These are phyloP conservation scores for Populus euphratica DNA, from an alignment of 345 rosid species.

Conservation along the genomic window DNA sequence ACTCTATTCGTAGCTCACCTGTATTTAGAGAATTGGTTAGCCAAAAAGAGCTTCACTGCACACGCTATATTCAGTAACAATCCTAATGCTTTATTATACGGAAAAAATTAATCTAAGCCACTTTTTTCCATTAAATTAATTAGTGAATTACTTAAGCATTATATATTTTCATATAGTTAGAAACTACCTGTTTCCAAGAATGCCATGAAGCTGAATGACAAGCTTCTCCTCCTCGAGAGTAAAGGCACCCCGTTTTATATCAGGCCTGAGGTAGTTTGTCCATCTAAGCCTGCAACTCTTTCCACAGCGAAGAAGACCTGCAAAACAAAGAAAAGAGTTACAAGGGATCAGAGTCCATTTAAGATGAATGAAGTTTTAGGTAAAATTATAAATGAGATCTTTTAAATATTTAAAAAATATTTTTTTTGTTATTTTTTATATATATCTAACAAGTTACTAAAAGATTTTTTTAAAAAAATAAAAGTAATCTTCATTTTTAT, in stretches of 20 bases:
- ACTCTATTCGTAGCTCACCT: too few relatives aligned
- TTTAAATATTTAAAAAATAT: too few relatives aligned
- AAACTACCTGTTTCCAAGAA: conserved; percentile 89
- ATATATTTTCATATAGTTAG: neutral
- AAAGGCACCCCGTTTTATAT: conserved; percentile 90
- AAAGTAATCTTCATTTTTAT: too few relatives aligned
- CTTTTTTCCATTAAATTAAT: neutral
- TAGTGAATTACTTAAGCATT: neutral
- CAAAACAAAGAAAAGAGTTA: neutral
- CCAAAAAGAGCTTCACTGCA: neutral
- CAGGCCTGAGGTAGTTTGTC: conserved; percentile 94
- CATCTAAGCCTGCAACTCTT: conserved; percentile 97
- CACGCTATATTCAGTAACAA: neutral
- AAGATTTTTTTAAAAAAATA: too few relatives aligned
- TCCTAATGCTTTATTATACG: neutral
- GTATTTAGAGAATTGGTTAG: neutral
- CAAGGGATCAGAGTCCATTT: too few relatives aligned
- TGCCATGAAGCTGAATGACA: conserved; percentile 88
- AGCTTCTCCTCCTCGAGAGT: conserved; percentile 85
- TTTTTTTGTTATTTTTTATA: too few relatives aligned
- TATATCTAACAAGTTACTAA: too few relatives aligned
- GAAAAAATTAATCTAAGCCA: neutral
- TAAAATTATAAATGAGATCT: too few relatives aligned
- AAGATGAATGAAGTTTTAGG: too few relatives aligned
- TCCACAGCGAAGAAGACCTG: conserved; percentile 92